Evolutionary conservation across 2,329 filamentous ascomycete genomes (phyloP).

Genomic region (Aspergillus bombycis): DNA sequence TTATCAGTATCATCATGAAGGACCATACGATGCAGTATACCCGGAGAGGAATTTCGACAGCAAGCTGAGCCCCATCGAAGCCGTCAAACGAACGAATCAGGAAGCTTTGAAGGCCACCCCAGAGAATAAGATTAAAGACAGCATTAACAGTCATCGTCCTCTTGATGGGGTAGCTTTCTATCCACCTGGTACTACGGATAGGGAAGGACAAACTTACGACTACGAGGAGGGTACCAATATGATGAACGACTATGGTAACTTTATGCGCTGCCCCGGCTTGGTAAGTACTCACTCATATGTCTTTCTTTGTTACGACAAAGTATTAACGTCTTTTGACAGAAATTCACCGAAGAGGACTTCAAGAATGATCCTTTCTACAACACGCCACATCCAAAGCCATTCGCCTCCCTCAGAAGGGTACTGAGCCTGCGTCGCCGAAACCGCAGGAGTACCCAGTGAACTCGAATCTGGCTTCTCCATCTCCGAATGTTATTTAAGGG

Average conservation of each 20-base stretch:
- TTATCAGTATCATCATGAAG: constrained; percentile 80
- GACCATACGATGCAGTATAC: constrained; percentile 84
- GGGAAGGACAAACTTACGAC: constrained; percentile 69
- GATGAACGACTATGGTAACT: constrained; percentile 70
- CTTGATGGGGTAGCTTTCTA: constrained; percentile 77
- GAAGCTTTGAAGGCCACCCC: constrained; percentile 83
- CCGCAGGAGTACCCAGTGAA: constrained; percentile 21
- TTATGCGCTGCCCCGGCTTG: constrained; percentile 73
- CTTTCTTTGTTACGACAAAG: not conserved
- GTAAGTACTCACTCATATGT: constrained; percentile 55
- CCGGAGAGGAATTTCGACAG: constrained; percentile 70
- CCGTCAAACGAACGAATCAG: constrained; percentile 70
- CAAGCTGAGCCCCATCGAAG: constrained; percentile 71
- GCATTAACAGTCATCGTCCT: constrained; percentile 72
- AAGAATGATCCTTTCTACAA: constrained; percentile 45
- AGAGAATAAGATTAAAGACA: constrained; percentile 73
- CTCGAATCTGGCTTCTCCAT: not conserved
- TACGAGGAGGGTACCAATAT: constrained; percentile 88
- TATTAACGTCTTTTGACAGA: constrained; percentile 31
- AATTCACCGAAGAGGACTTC: constrained; percentile 45
- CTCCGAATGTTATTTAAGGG: not conserved
- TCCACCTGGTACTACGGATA: constrained; percentile 72
- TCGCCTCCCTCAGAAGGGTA: constrained; percentile 30
- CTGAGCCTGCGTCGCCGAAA: constrained; percentile 30
- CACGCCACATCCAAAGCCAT: constrained; percentile 32